Conservation (phyloP, 2,329 filamentous ascomycete genomes). For the Aschersonia sp. region DNA sequence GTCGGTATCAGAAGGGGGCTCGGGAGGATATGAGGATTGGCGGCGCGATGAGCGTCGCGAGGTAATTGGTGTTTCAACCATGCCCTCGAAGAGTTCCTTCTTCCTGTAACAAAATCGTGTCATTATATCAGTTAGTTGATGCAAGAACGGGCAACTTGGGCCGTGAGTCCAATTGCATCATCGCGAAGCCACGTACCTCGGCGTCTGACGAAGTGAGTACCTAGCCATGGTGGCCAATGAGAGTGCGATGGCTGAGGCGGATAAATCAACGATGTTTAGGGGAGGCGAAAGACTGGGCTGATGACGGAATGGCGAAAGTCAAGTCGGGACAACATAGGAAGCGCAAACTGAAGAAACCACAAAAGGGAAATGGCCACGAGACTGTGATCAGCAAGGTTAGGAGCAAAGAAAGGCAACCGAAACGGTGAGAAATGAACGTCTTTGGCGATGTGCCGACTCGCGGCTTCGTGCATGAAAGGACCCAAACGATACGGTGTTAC, state of each 20-base stretch:
- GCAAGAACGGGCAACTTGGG: background rate
- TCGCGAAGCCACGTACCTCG: conserved; percentile 10
- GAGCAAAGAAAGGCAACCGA: background rate
- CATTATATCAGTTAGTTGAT: background rate
- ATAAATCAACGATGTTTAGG: background rate
- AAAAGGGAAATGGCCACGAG: background rate
- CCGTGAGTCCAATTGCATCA: too few species aligned
- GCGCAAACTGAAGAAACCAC: background rate
- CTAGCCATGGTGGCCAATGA: conserved; percentile 9
- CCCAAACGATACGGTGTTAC: conserved; percentile 1
- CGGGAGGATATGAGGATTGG: conserved; percentile 31
- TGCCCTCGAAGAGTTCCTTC: conserved; percentile 46
- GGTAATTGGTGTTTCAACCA: conserved; percentile 39
- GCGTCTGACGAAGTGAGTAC: conserved; percentile 17
- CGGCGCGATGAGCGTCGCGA: conserved; percentile 30
- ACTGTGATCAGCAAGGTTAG: background rate
- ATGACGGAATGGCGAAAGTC: background rate
- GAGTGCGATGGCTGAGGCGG: background rate
- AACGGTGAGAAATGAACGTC: background rate
- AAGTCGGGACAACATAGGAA: background rate
- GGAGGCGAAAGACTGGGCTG: background rate
- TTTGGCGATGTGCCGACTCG: background rate
- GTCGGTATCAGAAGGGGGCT: conserved; percentile 29
- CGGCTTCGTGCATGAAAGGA: background rate
- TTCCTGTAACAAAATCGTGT: conserved; percentile 10